These are phyloP conservation scores for Ophiostoma fasciatum DNA, from an alignment of 2,329 filamentous ascomycete genomes.

Conservation along the genomic window DNA sequence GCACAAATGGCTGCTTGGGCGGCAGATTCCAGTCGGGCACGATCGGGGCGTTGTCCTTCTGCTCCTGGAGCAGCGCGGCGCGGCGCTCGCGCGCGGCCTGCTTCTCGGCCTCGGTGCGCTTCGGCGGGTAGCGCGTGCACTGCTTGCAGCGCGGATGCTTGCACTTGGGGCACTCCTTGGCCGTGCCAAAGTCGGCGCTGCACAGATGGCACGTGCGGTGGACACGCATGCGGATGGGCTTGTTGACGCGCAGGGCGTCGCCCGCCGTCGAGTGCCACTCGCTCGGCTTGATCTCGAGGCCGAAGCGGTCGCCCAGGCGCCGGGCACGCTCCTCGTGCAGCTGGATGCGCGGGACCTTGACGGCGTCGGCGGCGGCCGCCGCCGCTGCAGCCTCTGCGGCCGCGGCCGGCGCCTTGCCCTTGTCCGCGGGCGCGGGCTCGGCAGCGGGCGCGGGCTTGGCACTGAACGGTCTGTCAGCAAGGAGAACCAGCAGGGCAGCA, in stretches of 20 bases:
- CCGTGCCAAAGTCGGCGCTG: slow-evolving; percentile 54
- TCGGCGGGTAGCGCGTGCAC: slow-evolving; percentile 60
- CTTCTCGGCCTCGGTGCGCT: slow-evolving; percentile 42
- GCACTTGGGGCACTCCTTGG: slow-evolving; percentile 63
- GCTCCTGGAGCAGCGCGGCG: slow-evolving; percentile 35
- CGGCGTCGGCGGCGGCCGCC: slow-evolving; percentile 3
- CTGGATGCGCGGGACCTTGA: slow-evolving; percentile 30
- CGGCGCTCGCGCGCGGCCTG: slow-evolving; percentile 36
- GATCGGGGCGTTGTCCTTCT: slow-evolving; percentile 41
- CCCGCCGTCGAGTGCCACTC: slow-evolving; percentile 39
- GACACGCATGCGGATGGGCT: slow-evolving; percentile 63
- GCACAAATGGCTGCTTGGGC: slow-evolving; percentile 29
- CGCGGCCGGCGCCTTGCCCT: slow-evolving; percentile 6
- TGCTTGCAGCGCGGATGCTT: slow-evolving; percentile 68
- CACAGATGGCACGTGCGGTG: slow-evolving; percentile 73
- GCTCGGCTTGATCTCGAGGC: slow-evolving; percentile 37
- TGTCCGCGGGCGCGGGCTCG: background rate
- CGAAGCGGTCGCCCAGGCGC: slow-evolving; percentile 39
- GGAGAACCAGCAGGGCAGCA: too few species aligned
- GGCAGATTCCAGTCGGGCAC: slow-evolving; percentile 33
- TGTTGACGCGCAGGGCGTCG: slow-evolving; percentile 50
- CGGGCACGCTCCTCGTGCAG: slow-evolving; percentile 41
- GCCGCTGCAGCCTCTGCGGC: too few species aligned
- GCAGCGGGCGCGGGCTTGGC: slow-evolving; percentile 1
- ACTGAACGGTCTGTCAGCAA: too few species aligned